These are phyloP conservation scores for Zasmidium citrigriseum DNA, from an alignment of 2,329 filamentous ascomycete species.

Conservation along the genomic window DNA sequence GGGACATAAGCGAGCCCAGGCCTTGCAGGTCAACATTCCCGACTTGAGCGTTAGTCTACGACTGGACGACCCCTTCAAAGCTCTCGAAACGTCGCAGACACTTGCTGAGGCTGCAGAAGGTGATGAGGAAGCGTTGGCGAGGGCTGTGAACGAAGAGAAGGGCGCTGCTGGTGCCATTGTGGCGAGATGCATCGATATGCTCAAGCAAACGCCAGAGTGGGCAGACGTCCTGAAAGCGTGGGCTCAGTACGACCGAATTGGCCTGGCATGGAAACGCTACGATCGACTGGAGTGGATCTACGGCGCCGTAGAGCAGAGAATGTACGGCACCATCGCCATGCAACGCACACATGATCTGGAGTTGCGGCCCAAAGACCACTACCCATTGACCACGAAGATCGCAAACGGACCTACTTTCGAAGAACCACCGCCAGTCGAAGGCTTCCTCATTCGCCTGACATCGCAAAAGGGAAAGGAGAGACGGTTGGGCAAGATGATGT, in stretches of 20 bases:
- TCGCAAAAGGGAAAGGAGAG: constrained; percentile 62
- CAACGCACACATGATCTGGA: constrained; percentile 66
- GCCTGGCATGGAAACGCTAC: constrained; percentile 69
- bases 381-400: constrained; percentile 53
- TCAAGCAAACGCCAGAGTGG: constrained; percentile 60
- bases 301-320: constrained; percentile 65
- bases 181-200: constrained; percentile 58
- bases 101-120: constrained; percentile 46
- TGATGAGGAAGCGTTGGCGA: constrained; percentile 47
- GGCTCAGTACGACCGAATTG: constrained; percentile 60
- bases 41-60: constrained; percentile 61
- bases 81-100: constrained; percentile 48
- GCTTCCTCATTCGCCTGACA: constrained; percentile 65
- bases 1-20: constrained; percentile 58
- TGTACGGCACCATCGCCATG: constrained; percentile 71
- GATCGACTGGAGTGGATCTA: constrained; percentile 69
- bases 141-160: constrained; percentile 53
- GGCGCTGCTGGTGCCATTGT: constrained; percentile 60
- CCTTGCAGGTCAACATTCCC: constrained; percentile 63
- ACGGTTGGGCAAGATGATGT: constrained; percentile 61
- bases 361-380: constrained; percentile 65
- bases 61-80: constrained; percentile 61
- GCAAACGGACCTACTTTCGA: constrained; percentile 49
- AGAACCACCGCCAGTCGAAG: constrained; percentile 65
- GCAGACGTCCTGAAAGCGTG: constrained; percentile 60